Evolutionary conservation across 331 rosid species (phyloP).

Genomic region (Quercus phellos): DNA sequence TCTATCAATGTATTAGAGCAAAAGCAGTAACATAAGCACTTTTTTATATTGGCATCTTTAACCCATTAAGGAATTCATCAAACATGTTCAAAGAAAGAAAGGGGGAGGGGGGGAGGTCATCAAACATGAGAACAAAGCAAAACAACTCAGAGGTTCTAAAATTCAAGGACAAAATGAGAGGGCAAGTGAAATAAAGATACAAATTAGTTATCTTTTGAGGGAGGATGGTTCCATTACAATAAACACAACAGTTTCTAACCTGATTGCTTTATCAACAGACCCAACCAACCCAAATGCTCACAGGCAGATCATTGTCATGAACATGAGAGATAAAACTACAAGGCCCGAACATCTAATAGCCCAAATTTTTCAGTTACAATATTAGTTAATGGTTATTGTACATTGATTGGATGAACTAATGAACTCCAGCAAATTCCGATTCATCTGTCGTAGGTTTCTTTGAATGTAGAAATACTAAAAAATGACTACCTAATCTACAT

Average conservation of each 20-base stretch:
- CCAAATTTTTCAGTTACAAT: slow-evolving; percentile 67
- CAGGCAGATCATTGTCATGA: slow-evolving; percentile 22
- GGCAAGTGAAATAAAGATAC: background rate
- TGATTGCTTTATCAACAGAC: slow-evolving; percentile 14
- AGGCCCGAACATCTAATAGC: slow-evolving; percentile 41
- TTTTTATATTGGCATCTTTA: background rate
- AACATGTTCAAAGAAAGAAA: background rate
- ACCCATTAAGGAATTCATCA: background rate
- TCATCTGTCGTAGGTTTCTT: slow-evolving; percentile 47
- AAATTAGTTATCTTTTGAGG: slow-evolving; percentile 25
- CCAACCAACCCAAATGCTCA: slow-evolving; percentile 31
- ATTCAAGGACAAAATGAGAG: background rate
- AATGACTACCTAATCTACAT: slow-evolving; percentile 78
- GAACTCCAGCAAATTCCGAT: slow-evolving; percentile 58
- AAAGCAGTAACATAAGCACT: background rate
- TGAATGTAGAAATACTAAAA: slow-evolving; percentile 57
- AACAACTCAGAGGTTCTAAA: background rate
- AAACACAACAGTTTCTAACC: background rate
- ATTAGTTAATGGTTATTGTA: slow-evolving; percentile 74
- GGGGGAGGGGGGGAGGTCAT: background rate
- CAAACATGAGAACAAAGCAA: background rate
- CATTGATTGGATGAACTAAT: slow-evolving; percentile 60
- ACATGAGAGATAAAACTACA: slow-evolving; percentile 32
- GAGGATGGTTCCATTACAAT: slow-evolving; percentile 31
- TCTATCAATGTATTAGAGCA: background rate